phyloP scores from a whole-genome alignment of 2,329 filamentous ascomycete species.

The Botrytis paeoniae region DNA sequence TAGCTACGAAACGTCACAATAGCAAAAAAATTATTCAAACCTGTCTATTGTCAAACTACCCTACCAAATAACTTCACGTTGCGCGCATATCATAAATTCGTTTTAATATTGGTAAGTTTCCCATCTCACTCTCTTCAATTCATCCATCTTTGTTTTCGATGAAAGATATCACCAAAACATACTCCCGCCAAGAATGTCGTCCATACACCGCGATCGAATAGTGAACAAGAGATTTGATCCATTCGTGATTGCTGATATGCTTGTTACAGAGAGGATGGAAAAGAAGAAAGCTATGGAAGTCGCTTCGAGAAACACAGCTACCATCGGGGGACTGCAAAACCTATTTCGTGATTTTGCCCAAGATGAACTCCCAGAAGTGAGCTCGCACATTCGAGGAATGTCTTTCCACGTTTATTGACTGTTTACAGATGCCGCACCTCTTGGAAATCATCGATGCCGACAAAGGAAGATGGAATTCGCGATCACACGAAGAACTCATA shows the following conservation, averaged over 20 bases:
- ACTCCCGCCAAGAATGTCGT: not conserved
- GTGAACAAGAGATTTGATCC: not conserved
- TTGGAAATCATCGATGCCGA: constrained; percentile 14
- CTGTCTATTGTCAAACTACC: constrained; percentile 3
- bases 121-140: not conserved
- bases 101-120: not conserved
- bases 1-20: constrained; percentile 20
- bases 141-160: not conserved
- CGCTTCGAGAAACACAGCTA: not conserved
- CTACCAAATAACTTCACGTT: not conserved
- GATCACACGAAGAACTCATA: constrained; percentile 21
- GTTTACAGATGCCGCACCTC: constrained; percentile 13
- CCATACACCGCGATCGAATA: not conserved
- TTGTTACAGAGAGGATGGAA: constrained; percentile 5
- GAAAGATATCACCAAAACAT: not conserved
- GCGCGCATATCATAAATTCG: not conserved
- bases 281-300: constrained; percentile 13
- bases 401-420: constrained; percentile 2
- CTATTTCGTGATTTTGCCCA: constrained; percentile 9
- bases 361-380: constrained; percentile 18
- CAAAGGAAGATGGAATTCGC: not conserved
- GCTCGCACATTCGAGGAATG: constrained; percentile 6
- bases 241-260: constrained; percentile 2
- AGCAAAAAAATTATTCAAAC: not conserved
- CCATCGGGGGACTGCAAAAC: constrained; percentile 7